phyloP scores from a whole-genome alignment of 805 yeast genomes.

The Ogataea pini region DNA sequence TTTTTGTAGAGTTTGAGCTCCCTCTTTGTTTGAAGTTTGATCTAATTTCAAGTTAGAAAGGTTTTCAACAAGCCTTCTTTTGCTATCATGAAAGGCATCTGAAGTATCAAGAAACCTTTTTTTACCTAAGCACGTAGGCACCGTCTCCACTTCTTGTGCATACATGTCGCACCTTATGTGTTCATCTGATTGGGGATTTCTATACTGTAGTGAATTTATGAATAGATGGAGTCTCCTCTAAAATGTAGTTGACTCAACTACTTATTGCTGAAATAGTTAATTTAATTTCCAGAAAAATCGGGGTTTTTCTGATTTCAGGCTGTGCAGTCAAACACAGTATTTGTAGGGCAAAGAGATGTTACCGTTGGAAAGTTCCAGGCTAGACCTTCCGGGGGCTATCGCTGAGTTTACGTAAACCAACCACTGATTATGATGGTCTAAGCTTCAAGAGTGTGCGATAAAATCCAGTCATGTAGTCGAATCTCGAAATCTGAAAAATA shows the following conservation, averaged over 20 bases:
- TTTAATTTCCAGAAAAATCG: slow-evolving; percentile 8
- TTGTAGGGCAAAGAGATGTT: too few species aligned
- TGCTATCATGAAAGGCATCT: slow-evolving; percentile 12
- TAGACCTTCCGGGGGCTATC: too few species aligned
- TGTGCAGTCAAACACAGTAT: slow-evolving; percentile 1
- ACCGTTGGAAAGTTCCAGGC: too few species aligned
- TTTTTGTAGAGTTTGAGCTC: not conserved
- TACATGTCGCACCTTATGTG: not conserved
- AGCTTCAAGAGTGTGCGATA: too few species aligned
- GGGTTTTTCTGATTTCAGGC: not conserved
- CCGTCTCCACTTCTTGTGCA: not conserved
- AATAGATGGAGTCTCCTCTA: too few species aligned
- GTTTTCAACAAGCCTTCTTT: slow-evolving; percentile 15
- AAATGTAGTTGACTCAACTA: not conserved
- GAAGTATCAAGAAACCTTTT: slow-evolving; percentile 9
- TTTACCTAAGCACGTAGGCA: slow-evolving; percentile 6
- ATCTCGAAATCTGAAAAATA: too few species aligned
- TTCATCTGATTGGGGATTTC: not conserved
- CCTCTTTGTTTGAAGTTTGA: not conserved
- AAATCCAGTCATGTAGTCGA: too few species aligned
- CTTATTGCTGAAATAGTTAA: not conserved
- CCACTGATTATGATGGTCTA: too few species aligned
- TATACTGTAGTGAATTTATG: not conserved
- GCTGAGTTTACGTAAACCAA: too few species aligned
- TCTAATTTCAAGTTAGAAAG: slow-evolving; percentile 9